Conservation (phyloP, 2,329 filamentous ascomycete genomes). For the Pezicula radicicola region DNA sequence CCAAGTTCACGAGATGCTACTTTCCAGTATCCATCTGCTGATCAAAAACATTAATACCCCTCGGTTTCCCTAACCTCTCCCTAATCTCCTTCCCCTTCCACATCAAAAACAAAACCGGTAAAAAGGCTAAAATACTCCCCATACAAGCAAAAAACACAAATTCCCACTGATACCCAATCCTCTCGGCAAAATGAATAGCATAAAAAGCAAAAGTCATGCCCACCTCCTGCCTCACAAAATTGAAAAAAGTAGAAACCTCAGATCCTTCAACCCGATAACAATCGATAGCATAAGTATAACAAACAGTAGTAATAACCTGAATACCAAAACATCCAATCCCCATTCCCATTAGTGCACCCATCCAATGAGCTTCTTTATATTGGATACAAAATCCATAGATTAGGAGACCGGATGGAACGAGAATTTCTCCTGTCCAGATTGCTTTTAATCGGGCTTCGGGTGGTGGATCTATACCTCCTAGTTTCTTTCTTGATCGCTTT, state of each 20-base stretch:
- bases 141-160: slow-evolving; percentile 6
- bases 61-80: slow-evolving; percentile 5
- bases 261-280: slow-evolving; percentile 18
- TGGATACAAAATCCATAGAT: slow-evolving; percentile 29
- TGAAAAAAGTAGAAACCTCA: slow-evolving; percentile 22
- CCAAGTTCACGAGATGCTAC: background rate
- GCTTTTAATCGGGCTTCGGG: slow-evolving; percentile 24
- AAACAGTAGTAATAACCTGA: slow-evolving; percentile 23
- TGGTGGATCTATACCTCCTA: slow-evolving; percentile 8
- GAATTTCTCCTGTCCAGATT: slow-evolving; percentile 24
- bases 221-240: slow-evolving; percentile 23
- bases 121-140: slow-evolving; percentile 7
- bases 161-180: slow-evolving; percentile 8
- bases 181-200: slow-evolving; percentile 10
- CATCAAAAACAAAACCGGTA: slow-evolving; percentile 5
- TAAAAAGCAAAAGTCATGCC: slow-evolving; percentile 25
- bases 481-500: slow-evolving; percentile 3
- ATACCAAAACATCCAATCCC: slow-evolving; percentile 24
- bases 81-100: slow-evolving; percentile 5
- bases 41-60: slow-evolving; percentile 4
- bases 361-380: slow-evolving; percentile 23
- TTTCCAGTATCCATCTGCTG: slow-evolving; percentile 1
- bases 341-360: slow-evolving; percentile 24
- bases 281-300: slow-evolving; percentile 24
- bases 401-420: slow-evolving; percentile 26